Evolutionary conservation across 2,329 filamentous ascomycete genomes (phyloP).

Genomic region (Exophiala alcalophila): DNA sequence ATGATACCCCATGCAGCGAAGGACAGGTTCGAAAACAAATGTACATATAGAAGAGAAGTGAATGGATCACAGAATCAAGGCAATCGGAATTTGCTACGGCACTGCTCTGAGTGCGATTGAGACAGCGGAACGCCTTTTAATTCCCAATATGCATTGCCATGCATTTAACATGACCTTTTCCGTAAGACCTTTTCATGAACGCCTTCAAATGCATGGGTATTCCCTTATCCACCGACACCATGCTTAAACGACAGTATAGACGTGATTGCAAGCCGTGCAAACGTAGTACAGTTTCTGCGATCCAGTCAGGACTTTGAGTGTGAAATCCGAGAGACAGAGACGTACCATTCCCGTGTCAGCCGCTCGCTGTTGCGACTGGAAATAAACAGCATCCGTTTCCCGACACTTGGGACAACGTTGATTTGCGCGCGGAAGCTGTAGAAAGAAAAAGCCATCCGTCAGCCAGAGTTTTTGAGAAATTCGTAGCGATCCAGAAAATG

Average conservation of each 20-base stretch:
- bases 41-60: too few relatives aligned
- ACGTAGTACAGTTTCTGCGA: constrained; percentile 87
- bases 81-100: too few relatives aligned
- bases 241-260: constrained; percentile 53
- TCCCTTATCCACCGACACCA: constrained; percentile 11
- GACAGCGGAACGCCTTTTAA: too few relatives aligned
- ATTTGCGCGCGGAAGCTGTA: constrained; percentile 85
- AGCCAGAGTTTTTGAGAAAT: constrained; percentile 36
- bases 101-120: too few relatives aligned
- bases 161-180: too few relatives aligned
- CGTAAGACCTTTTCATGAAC: too few relatives aligned
- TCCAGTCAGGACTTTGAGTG: constrained; percentile 1
- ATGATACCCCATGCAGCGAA: too few relatives aligned
- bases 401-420: constrained; percentile 81
- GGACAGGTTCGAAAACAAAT: too few relatives aligned
- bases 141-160: too few relatives aligned
- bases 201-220: constrained; percentile 15
- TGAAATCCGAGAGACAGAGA: constrained; percentile 13
- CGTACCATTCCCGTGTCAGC: constrained; percentile 97
- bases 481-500: constrained; percentile 7
- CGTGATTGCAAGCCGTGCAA: constrained; percentile 88
- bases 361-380: constrained; percentile 96
- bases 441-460: constrained; percentile 26
- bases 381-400: constrained; percentile 91
- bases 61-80: too few relatives aligned